phyloP scores from a whole-genome alignment of 176 grass and related monocot species.

The Ampelocalamus luodianensis region DNA sequence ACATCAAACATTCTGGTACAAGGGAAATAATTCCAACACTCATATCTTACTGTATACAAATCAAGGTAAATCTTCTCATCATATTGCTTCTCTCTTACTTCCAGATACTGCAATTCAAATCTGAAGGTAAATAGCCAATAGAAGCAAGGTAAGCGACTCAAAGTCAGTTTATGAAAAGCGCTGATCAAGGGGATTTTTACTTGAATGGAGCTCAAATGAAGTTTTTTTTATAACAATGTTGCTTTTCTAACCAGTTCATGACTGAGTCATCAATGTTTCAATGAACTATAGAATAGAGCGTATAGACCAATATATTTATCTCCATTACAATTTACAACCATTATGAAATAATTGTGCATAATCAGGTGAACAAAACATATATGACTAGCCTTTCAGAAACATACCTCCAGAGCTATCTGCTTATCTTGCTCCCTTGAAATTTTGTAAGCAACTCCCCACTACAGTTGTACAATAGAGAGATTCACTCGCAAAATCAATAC shows the following conservation, averaged over 20 bases:
- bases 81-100: conserved; percentile 96
- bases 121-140: conserved; percentile 44
- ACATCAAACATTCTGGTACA: background rate
- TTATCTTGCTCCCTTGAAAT: conserved; percentile 78
- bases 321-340: background rate
- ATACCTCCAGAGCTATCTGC: conserved; percentile 73
- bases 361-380: conserved; percentile 3
- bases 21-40: conserved; percentile 16
- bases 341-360: background rate
- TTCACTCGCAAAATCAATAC: background rate
- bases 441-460: conserved; percentile 95
- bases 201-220: background rate
- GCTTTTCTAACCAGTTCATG: background rate
- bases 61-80: conserved; percentile 88
- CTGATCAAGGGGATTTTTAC: background rate
- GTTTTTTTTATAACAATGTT: background rate
- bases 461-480: conserved; percentile 22
- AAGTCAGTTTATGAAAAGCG: background rate
- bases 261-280: background rate
- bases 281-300: background rate
- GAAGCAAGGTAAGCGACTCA: conserved; percentile 37
- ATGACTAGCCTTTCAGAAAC: background rate
- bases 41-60: conserved; percentile 78
- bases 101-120: conserved; percentile 79
- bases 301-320: background rate